Evolutionary conservation across 768 basidiomycete species (phyloP).

Genomic region (Tricholoma saponaceum): DNA sequence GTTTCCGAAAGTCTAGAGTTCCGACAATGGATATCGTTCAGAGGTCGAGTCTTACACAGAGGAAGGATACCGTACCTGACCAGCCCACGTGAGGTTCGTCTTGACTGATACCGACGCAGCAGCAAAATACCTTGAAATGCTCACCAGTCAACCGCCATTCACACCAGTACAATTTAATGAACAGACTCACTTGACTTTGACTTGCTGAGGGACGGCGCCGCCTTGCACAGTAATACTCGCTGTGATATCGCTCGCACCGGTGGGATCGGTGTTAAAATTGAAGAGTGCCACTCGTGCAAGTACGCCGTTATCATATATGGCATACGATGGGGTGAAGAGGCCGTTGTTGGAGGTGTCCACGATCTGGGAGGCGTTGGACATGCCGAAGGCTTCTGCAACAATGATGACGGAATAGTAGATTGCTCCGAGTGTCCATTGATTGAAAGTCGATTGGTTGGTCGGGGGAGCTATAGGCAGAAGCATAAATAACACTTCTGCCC

Average conservation of each 20-base stretch:
- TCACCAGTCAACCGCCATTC: background rate
- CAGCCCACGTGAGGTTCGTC: constrained; percentile 73
- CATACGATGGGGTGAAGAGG: constrained; percentile 62
- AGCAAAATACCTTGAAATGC: constrained; percentile 42
- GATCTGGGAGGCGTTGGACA: constrained; percentile 58
- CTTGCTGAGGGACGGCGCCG: constrained; percentile 40
- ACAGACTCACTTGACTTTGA: constrained; percentile 50
- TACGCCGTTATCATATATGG: constrained; percentile 66
- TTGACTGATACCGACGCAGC: constrained; percentile 58
- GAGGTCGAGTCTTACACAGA: too few species aligned
- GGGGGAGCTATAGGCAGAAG: constrained; percentile 7
- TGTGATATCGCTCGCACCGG: constrained; percentile 51
- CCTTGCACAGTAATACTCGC: constrained; percentile 47
- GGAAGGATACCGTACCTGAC: constrained; percentile 44
- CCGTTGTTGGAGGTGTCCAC: constrained; percentile 57
- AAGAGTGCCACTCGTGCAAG: constrained; percentile 58
- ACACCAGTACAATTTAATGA: background rate
- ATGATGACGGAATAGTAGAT: constrained; percentile 71
- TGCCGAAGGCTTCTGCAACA: constrained; percentile 67
- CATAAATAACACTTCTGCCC: background rate
- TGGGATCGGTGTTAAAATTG: constrained; percentile 65
- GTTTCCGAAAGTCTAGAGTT: constrained; percentile 53
- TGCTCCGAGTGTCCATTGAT: constrained; percentile 72
- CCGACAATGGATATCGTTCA: background rate
- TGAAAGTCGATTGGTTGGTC: constrained; percentile 49